Percentiles rank a stretch among this genome's conserved stretches.
phyloP scores from a whole-genome alignment of 495 filamentous ascomycete species.

The Achaetomiella virescens region DNA sequence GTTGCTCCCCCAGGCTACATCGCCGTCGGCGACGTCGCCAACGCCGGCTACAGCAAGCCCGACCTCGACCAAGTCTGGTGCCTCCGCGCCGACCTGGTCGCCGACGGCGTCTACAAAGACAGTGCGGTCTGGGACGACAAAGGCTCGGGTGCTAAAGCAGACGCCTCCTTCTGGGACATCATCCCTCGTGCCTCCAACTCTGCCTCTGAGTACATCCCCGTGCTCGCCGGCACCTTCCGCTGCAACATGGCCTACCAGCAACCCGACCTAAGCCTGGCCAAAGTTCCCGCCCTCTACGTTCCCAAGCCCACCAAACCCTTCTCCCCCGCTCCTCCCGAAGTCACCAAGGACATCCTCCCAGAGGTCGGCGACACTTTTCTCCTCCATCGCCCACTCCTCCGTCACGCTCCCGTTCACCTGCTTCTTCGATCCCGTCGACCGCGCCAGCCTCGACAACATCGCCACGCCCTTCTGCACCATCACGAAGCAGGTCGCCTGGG shows the following conservation, averaged over 20 bases:
- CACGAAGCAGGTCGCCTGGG: neutral
- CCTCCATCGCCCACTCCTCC: neutral
- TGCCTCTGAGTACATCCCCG: neutral
- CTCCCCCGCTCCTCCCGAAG: neutral
- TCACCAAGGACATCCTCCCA: neutral
- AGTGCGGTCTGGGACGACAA: neutral
- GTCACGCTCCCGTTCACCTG: constrained; percentile 4
- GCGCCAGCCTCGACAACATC: neutral
- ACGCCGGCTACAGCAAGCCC: neutral
- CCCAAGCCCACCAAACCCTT: neutral
- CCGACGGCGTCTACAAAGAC: neutral
- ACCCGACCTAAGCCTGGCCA: neutral
- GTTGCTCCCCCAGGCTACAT: neutral
- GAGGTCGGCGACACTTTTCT: neutral
- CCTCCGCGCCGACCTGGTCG: constrained; percentile 3
- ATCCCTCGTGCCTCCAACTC: neutral
- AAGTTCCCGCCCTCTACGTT: neutral
- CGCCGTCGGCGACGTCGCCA: constrained; percentile 1
- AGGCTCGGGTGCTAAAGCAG: neutral
- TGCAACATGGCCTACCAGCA: neutral
- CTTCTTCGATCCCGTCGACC: neutral
- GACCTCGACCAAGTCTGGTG: neutral
- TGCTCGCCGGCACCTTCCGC: constrained; percentile 1
- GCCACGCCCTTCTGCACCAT: constrained; percentile 4
- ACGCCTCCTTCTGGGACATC: constrained; percentile 4